Percentiles rank a stretch among this genome's conserved stretches.
These are phyloP conservation scores for Melampsora americana DNA, from an alignment of 1,284 basidiomycete species.

Conservation along the genomic window DNA sequence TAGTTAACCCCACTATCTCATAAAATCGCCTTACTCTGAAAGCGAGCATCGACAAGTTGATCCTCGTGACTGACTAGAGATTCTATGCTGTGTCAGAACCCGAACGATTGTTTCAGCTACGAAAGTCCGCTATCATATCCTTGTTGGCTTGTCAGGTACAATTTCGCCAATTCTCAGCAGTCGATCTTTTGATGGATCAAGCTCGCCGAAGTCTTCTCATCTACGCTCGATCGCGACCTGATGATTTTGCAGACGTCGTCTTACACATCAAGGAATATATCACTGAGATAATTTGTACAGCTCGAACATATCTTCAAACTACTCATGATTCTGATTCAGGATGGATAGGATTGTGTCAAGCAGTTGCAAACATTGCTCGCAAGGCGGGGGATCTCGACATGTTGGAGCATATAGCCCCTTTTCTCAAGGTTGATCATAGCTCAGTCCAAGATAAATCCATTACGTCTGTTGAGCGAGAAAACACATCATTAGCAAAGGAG, in stretches of 20 bases:
- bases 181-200: conserved; percentile 35
- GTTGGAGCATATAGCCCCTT: conserved; percentile 15
- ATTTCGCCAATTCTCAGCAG: conserved; percentile 4
- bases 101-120: conserved; percentile 22
- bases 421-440: neutral
- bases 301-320: conserved; percentile 21
- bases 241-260: conserved; percentile 13
- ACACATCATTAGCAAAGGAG: conserved; percentile 10
- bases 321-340: conserved; percentile 19
- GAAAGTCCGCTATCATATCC: conserved; percentile 35
- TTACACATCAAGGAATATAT: conserved; percentile 26
- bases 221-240: conserved; percentile 27
- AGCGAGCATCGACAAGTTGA: conserved; percentile 2
- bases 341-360: conserved; percentile 39
- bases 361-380: conserved; percentile 30
- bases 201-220: conserved; percentile 32
- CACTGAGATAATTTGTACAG: conserved; percentile 26
- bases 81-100: conserved; percentile 35
- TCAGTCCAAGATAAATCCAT: neutral
- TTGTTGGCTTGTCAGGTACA: conserved; percentile 16
- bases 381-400: conserved; percentile 38
- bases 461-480: conserved; percentile 1
- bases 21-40: neutral
- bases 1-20: neutral
- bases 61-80: neutral